phyloP scores from a whole-genome alignment of 768 basidiomycete species.

The Leucocoprinus leucothites region DNA sequence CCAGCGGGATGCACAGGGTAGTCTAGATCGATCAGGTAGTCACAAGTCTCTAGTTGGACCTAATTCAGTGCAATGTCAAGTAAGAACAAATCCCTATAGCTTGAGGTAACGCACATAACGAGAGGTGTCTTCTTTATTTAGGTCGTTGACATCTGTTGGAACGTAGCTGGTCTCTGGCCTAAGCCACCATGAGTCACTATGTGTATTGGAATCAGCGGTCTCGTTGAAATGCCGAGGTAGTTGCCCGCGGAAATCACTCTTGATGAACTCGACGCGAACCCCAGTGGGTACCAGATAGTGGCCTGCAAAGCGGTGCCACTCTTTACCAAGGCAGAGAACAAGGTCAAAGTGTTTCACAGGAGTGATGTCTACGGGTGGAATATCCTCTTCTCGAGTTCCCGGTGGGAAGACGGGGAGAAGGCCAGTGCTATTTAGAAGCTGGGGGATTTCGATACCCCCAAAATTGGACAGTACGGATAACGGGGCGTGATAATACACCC shows the following conservation, averaged over 20 bases:
- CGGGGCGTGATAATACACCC: slow-evolving; percentile 90
- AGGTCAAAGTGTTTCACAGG: slow-evolving; percentile 69
- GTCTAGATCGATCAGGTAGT: slow-evolving; percentile 89
- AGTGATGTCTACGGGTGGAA: slow-evolving; percentile 58
- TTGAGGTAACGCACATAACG: slow-evolving; percentile 60
- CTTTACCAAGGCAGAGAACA: slow-evolving; percentile 84
- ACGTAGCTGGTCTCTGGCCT: slow-evolving; percentile 59
- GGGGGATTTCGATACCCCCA: slow-evolving; percentile 77
- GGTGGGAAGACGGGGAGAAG: slow-evolving; percentile 48
- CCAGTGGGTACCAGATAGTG: slow-evolving; percentile 86
- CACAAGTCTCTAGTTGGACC: slow-evolving; percentile 74
- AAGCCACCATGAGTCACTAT: slow-evolving; percentile 39
- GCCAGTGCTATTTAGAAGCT: slow-evolving; percentile 71
- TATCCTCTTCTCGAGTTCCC: slow-evolving; percentile 37
- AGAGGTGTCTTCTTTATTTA: slow-evolving; percentile 75
- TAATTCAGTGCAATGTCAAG: slow-evolving; percentile 22
- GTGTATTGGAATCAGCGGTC: not conserved
- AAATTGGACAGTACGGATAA: slow-evolving; percentile 67
- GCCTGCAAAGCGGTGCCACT: slow-evolving; percentile 95
- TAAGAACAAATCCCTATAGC: slow-evolving; percentile 1
- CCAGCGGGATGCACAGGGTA: slow-evolving; percentile 65
- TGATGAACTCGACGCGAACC: slow-evolving; percentile 82
- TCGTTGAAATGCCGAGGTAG: slow-evolving; percentile 77
- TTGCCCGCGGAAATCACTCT: slow-evolving; percentile 88
- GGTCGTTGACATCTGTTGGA: slow-evolving; percentile 76